A percentile compares a stretch with the other conserved stretches of the same genome.
Conservation (phyloP, 83 land plant species). For the Picea mariana region DNA sequence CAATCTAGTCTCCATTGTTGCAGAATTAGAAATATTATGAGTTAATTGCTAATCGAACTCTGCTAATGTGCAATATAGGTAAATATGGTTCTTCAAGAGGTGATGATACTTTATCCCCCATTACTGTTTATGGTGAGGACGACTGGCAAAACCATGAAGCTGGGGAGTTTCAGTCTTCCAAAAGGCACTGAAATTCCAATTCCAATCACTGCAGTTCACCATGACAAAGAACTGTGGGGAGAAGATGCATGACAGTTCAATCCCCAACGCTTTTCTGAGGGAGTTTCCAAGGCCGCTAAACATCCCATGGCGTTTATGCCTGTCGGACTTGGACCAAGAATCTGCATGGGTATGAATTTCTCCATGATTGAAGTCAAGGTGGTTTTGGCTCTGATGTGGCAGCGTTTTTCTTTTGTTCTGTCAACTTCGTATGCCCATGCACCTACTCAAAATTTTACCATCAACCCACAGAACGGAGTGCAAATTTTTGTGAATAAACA, state of each 20-base stretch:
- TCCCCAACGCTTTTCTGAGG: constrained; percentile 20
- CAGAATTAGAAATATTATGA: neutral
- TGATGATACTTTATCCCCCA: neutral
- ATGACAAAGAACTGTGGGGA: constrained; percentile 26
- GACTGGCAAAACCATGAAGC: neutral
- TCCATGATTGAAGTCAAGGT: constrained; percentile 27
- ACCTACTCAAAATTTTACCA: constrained; percentile 15
- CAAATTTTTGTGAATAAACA: neutral
- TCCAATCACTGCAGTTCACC: constrained; percentile 16
- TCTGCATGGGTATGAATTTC: constrained; percentile 24
- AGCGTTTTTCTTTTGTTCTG: constrained; percentile 12
- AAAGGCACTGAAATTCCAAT: constrained; percentile 16
- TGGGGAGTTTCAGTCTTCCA: constrained; percentile 8
- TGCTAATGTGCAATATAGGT: neutral
- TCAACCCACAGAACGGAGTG: constrained; percentile 22
- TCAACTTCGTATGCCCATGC: constrained; percentile 33
- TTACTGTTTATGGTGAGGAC: neutral
- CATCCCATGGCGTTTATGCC: constrained; percentile 24
- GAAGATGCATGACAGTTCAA: constrained; percentile 29
- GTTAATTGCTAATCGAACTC: neutral
- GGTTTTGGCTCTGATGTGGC: constrained; percentile 25
- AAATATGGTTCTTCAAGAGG: constrained; percentile 9
- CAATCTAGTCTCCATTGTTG: neutral
- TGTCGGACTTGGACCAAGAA: constrained; percentile 22
- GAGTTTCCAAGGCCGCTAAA: constrained; percentile 15